Percentiles rank a stretch among this genome's conserved stretches.
These are phyloP conservation scores for Porogramme epimiltina DNA, from an alignment of 1,284 basidiomycete genomes.

Conservation along the genomic window DNA sequence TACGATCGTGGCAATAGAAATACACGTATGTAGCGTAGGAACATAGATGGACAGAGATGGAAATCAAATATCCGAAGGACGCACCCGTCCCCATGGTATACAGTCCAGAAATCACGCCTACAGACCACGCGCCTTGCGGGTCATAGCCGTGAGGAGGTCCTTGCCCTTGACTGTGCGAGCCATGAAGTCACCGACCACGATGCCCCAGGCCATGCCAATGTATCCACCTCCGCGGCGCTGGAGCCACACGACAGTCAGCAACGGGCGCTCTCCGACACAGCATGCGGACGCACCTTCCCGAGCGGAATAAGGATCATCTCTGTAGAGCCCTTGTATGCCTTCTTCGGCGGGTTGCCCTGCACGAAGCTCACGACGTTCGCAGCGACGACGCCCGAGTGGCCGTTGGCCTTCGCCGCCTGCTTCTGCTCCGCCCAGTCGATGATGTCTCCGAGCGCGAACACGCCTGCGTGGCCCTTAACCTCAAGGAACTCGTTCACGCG, in stretches of 20 bases:
- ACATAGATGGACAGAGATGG: no score
- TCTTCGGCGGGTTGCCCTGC: constrained; percentile 35
- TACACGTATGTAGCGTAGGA: no score
- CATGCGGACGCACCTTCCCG: constrained; percentile 48
- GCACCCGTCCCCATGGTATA: no score
- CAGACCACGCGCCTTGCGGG: constrained; percentile 13
- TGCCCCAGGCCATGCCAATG: constrained; percentile 49
- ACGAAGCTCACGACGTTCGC: constrained; percentile 52
- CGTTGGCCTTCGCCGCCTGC: constrained; percentile 48
- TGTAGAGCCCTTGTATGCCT: constrained; percentile 49
- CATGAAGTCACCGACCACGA: constrained; percentile 31
- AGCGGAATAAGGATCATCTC: constrained; percentile 61
- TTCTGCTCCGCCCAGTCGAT: constrained; percentile 63
- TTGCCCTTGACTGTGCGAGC: constrained; percentile 27
- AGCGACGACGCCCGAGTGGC: constrained; percentile 45
- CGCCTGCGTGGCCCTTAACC: constrained; percentile 43
- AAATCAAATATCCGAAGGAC: no score
- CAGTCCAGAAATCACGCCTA: no score
- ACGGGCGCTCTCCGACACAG: neutral
- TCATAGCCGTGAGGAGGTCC: constrained; percentile 24
- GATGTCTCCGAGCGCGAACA: constrained; percentile 64
- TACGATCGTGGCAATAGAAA: no score
- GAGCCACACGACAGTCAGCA: neutral
- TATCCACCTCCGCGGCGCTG: constrained; percentile 50
- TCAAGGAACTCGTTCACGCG: constrained; percentile 56